Evolutionary conservation across 768 basidiomycete genomes (phyloP).

Genomic region (Tylopilus subfusipes): DNA sequence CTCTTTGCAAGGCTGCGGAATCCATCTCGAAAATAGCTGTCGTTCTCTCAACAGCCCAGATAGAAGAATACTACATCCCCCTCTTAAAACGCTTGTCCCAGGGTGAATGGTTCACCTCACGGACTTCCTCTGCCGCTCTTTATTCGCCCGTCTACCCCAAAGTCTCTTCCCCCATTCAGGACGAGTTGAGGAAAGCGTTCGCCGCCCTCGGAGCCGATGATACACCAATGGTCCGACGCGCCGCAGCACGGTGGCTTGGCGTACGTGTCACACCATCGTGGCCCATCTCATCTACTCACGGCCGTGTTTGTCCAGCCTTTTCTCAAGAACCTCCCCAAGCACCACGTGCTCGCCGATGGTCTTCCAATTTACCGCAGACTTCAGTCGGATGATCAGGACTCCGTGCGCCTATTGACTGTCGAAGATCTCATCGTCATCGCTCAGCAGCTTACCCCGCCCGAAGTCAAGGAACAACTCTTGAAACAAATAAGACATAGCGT

Average conservation of each 20-base stretch:
- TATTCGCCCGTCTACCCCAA: slow-evolving; percentile 88
- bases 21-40: slow-evolving; percentile 88
- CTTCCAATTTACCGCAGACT: slow-evolving; percentile 92
- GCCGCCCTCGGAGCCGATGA: slow-evolving; percentile 83
- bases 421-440: slow-evolving; percentile 94
- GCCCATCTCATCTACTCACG: slow-evolving; percentile 8
- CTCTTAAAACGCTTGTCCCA: slow-evolving; percentile 82
- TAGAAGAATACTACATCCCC: slow-evolving; percentile 91
- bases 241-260: slow-evolving; percentile 94
- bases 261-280: slow-evolving; percentile 48
- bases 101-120: slow-evolving; percentile 98
- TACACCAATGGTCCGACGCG: slow-evolving; percentile 97
- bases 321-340: slow-evolving; percentile 72
- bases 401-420: slow-evolving; percentile 91
- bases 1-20: slow-evolving; percentile 73
- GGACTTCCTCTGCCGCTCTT: slow-evolving; percentile 92
- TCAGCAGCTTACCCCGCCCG: slow-evolving; percentile 75
- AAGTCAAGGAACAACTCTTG: slow-evolving; percentile 86
- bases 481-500: slow-evolving; percentile 86
- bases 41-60: slow-evolving; percentile 70
- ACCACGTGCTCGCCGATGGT: slow-evolving; percentile 80
- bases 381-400: slow-evolving; percentile 96
- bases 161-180: slow-evolving; percentile 68
- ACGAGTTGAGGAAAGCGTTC: slow-evolving; percentile 86
- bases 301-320: slow-evolving; percentile 55